Conservation (phyloP, 2,329 filamentous ascomycete species). For the Colletotrichum sp. region DNA sequence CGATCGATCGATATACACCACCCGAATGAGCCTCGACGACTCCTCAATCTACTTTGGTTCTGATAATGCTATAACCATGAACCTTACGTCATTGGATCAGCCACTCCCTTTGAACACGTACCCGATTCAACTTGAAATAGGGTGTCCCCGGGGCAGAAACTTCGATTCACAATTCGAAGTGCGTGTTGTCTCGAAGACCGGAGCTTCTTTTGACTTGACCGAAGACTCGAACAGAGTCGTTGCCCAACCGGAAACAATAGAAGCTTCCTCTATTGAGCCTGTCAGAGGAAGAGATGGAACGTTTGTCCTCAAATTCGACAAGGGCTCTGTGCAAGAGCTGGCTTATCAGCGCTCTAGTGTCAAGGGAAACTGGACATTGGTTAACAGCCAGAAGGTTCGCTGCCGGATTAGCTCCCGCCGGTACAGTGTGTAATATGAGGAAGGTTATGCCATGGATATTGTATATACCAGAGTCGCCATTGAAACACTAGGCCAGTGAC, state of each 20-base stretch:
- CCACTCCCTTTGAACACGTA: slow-evolving; percentile 33
- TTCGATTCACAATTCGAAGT: slow-evolving; percentile 14
- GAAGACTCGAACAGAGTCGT: slow-evolving; percentile 31
- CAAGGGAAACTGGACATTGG: slow-evolving; percentile 14
- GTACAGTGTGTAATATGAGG: not conserved
- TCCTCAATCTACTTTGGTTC: slow-evolving; percentile 28
- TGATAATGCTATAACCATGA: slow-evolving; percentile 32
- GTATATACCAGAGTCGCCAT: not conserved
- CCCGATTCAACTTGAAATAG: slow-evolving; percentile 27
- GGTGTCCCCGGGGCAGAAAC: slow-evolving; percentile 1
- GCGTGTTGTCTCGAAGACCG: slow-evolving; percentile 23
- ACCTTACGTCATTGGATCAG: slow-evolving; percentile 35
- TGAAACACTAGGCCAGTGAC: not conserved
- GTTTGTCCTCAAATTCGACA: slow-evolving; percentile 20
- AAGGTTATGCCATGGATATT: not conserved
- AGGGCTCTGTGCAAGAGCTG: slow-evolving; percentile 5
- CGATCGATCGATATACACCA: slow-evolving; percentile 35
- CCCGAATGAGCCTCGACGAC: slow-evolving; percentile 32
- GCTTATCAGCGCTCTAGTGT: slow-evolving; percentile 25
- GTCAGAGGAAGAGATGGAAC: not conserved
- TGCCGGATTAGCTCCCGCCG: not conserved
- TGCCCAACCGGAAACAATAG: slow-evolving; percentile 19
- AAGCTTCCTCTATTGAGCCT: slow-evolving; percentile 8
- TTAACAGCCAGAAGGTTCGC: not conserved
- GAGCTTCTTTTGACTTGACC: slow-evolving; percentile 27